Base-by-base conservation (phyloP, 2,329 filamentous ascomycete species). In the Tolypocladium pustulatum region DNA sequence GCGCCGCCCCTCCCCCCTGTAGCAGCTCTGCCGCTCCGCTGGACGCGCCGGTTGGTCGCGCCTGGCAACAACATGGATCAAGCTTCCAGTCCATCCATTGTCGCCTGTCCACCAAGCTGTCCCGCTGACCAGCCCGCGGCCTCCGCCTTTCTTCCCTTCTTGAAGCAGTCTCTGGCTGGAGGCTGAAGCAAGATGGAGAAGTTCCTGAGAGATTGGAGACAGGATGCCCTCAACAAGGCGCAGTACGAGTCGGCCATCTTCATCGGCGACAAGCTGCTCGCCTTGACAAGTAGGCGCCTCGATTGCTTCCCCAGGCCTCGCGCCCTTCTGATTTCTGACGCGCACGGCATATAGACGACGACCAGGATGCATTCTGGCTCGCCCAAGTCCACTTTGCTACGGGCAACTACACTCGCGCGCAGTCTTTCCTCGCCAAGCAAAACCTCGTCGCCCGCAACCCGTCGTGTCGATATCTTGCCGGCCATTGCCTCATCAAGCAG, bases 331-430 rank as follows among this genome's bases (percentile, higher is more conserved):
- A 15, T n/a, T 22, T n/a, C 53, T 56, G 56, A 53, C 43, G n/a
- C 13, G 7, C 15, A 5, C 2, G n/a, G 55, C 54, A 57, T 59
- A 10, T 64, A 97, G 94, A 92, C 69, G 89, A 93, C 71, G 91
- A 96, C 68, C 87, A 90, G 64, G 94, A 99, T 72, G 93, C 92
- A 46, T 96, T 96, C 70, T 97, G 91, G 88, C 87, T 99, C 51
- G 94, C 94, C n/a, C 93, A 97, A 75, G 91, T 96, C 41, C 93
- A 99, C 74, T 99, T 97, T 75, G 89, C 88, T 56, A 94, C 91
- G 55, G 92, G 91, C 66, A 96, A 97, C 77, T 97, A 96, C 73
- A 94, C 89, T 10, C 89, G 94, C 67, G 92, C 94, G 3, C 87
- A 96, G 67, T 83, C 90, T 30, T 89, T 97, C 64, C 85, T 99